Evolutionary conservation across 2,329 filamentous ascomycete genomes (phyloP).

Genomic region (Talaromyces verruculosus): DNA sequence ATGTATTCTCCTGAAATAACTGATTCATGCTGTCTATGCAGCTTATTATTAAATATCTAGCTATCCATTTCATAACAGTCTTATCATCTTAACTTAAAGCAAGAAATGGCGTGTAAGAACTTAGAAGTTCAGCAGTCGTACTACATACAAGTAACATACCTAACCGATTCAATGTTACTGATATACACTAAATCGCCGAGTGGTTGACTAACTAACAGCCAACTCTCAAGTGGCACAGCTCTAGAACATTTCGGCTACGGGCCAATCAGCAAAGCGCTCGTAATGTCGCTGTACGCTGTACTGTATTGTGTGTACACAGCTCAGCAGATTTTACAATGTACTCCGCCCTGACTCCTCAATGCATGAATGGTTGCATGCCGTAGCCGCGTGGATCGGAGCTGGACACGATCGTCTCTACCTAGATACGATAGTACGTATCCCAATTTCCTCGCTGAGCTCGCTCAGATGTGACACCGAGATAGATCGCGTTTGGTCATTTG

Average conservation of each 20-base stretch:
- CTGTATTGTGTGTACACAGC: background rate
- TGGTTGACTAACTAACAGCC: background rate
- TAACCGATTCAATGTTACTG: background rate
- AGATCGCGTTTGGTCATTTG: background rate
- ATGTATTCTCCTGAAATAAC: background rate
- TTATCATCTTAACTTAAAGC: background rate
- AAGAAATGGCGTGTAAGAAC: background rate
- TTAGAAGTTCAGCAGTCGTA: background rate
- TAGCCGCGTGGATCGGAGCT: constrained; percentile 13
- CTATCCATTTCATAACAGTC: background rate
- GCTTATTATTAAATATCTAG: background rate
- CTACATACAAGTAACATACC: background rate
- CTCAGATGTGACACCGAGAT: background rate
- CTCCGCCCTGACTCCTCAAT: background rate
- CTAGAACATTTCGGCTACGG: background rate
- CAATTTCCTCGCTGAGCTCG: background rate
- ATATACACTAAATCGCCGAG: constrained; percentile 11
- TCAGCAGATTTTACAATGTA: background rate
- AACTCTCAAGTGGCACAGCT: constrained; percentile 4
- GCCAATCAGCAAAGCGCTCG: background rate
- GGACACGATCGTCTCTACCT: background rate
- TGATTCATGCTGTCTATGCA: background rate
- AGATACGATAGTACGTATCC: background rate
- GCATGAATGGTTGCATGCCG: background rate
- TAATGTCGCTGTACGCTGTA: background rate